These are phyloP conservation scores for Yamadazyma sp. DNA, from an alignment of 1,139 yeast genomes.

Conservation along the genomic window DNA sequence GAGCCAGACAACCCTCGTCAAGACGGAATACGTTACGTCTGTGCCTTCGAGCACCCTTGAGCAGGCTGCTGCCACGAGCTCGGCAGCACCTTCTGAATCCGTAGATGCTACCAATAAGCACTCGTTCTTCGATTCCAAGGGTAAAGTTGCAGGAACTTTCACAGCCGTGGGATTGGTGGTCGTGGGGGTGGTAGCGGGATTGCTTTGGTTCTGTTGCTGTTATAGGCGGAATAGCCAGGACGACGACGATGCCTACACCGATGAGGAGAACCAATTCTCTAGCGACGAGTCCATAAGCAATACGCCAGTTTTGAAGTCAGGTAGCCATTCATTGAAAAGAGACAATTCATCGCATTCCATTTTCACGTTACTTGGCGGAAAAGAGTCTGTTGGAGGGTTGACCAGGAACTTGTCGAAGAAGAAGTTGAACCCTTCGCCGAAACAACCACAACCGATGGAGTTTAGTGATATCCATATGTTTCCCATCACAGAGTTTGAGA, in stretches of 20 bases:
- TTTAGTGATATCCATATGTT: conserved; percentile 24
- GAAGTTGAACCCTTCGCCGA: conserved; percentile 20
- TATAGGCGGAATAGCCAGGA: conserved; percentile 16
- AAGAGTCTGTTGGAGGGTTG: conserved; percentile 23
- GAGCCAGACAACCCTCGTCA: conserved; percentile 19
- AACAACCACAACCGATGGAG: conserved; percentile 13
- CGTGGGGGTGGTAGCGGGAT: conserved; percentile 35
- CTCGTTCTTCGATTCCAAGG: conserved; percentile 54
- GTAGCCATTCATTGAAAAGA: conserved; percentile 20
- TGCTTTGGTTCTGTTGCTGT: conserved; percentile 41
- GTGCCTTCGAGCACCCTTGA: conserved; percentile 5
- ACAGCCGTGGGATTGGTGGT: conserved; percentile 64
- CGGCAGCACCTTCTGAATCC: conserved; percentile 3
- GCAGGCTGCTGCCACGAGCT: conserved; percentile 9
- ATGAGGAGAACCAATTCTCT: conserved; percentile 36
- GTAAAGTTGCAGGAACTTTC: conserved; percentile 74
- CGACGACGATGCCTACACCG: conserved; percentile 32
- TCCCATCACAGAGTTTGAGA: conserved; percentile 61
- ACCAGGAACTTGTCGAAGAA: conserved; percentile 36
- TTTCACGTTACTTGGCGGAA: conserved; percentile 28
- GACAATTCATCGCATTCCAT: conserved; percentile 39
- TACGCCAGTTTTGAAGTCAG: conserved; percentile 16
- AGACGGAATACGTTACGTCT: conserved; percentile 21
- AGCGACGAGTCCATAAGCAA: conserved; percentile 17
- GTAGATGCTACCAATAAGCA: conserved; percentile 7